Evolutionary conservation across 2,329 filamentous ascomycete species (phyloP).

Genomic region (Parascedosporium putredinis): DNA sequence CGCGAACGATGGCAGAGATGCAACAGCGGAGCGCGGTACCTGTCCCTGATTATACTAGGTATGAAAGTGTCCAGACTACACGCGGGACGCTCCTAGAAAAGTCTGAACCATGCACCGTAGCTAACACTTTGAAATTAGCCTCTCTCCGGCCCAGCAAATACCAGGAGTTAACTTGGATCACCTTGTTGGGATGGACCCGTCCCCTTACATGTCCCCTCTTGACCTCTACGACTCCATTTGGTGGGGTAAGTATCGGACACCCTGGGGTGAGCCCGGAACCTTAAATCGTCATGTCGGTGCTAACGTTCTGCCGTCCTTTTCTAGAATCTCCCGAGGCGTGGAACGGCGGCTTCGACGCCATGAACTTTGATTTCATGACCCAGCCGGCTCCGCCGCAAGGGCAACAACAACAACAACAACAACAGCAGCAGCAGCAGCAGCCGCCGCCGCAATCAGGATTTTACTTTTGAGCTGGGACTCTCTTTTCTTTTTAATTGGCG

Average conservation of each 20-base stretch:
- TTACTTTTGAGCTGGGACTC: background rate
- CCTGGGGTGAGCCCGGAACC: background rate
- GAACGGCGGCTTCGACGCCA: background rate
- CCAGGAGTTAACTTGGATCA: constrained; percentile 28
- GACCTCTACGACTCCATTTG: constrained; percentile 60
- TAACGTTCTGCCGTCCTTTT: background rate
- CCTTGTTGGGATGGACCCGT: constrained; percentile 40
- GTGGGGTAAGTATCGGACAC: constrained; percentile 41
- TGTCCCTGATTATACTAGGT: constrained; percentile 34
- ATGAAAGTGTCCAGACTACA: constrained; percentile 11
- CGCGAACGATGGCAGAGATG: constrained; percentile 55
- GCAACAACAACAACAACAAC: no score
- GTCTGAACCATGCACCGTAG: background rate
- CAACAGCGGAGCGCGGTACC: constrained; percentile 41
- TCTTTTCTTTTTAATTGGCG: background rate
- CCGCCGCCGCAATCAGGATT: background rate
- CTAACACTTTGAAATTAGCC: background rate
- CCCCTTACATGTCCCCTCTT: constrained; percentile 54
- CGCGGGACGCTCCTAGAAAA: no score
- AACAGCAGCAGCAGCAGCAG: background rate
- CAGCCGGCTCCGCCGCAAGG: no score
- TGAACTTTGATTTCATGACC: background rate
- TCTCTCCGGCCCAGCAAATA: constrained; percentile 1
- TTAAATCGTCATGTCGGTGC: background rate
- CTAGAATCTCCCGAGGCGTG: background rate